phyloP scores from a whole-genome alignment of 2,329 filamentous ascomycete species.

The Sporothrix humicola region DNA sequence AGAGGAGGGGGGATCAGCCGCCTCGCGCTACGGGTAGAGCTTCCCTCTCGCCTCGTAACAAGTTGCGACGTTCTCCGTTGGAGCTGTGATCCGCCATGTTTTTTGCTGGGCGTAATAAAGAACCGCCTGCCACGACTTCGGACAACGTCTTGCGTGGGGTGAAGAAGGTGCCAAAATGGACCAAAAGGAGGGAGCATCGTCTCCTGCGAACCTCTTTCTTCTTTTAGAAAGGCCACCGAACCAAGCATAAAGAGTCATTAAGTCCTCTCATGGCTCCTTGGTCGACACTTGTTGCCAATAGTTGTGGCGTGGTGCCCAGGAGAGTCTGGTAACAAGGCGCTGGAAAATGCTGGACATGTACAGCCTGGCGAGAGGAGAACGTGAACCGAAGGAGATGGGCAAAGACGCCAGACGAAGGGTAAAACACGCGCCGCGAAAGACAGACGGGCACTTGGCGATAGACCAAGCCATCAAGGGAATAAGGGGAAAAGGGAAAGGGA shows the following conservation, averaged over 20 bases:
- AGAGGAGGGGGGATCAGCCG: background rate
- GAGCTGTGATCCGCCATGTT: background rate
- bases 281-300: no score
- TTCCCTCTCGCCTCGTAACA: background rate
- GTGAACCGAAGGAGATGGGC: slow-evolving; percentile 1
- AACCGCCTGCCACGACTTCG: background rate
- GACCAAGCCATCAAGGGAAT: background rate
- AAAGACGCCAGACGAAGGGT: background rate
- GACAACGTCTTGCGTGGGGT: slow-evolving; percentile 2
- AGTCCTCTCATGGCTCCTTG: no score
- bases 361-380: slow-evolving; percentile 27
- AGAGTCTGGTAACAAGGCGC: background rate
- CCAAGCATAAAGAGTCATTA: no score
- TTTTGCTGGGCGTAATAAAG: background rate
- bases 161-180: no score
- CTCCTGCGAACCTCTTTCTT: background rate
- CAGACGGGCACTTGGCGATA: background rate
- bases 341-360: slow-evolving; percentile 7
- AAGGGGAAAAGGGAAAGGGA: background rate
- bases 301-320: background rate
- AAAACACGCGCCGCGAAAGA: background rate
- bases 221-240: background rate
- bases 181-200: background rate
- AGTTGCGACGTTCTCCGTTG: background rate
- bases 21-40: background rate